Conservation (phyloP, 345 rosid genomes). For the Sisymbrium altissimum region DNA sequence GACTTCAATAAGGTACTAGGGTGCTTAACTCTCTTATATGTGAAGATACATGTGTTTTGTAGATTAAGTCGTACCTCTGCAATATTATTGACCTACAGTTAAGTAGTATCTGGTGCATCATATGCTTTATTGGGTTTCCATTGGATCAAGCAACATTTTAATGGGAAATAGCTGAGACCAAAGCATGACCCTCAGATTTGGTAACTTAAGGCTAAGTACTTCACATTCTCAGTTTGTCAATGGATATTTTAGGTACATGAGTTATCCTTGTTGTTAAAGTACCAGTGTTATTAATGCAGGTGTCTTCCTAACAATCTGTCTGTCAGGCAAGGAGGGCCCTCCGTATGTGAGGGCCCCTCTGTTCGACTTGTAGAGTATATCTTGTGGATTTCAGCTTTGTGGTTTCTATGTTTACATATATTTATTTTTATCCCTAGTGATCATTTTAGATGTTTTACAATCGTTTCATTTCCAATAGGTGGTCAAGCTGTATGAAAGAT, state of each 20-base stretch:
- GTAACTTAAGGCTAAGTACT: slow-evolving; percentile 97
- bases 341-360: slow-evolving; percentile 86
- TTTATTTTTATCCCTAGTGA: slow-evolving; percentile 2
- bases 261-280: slow-evolving; percentile 64
- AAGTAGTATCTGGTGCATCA: slow-evolving; percentile 91
- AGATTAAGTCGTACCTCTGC: slow-evolving; percentile 60
- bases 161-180: slow-evolving; percentile 95
- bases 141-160: slow-evolving; percentile 97
- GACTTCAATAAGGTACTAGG: slow-evolving; percentile 87
- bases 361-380: slow-evolving; percentile 74
- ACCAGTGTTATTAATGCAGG: slow-evolving; percentile 97
- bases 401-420: slow-evolving; percentile 43
- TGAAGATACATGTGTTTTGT: slow-evolving; percentile 39
- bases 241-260: slow-evolving; percentile 72
- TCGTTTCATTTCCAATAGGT: slow-evolving; percentile 49
- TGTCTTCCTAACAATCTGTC: slow-evolving; percentile 96
- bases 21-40: slow-evolving; percentile 38
- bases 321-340: slow-evolving; percentile 98
- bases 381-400: slow-evolving; percentile 75
- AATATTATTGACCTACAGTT: slow-evolving; percentile 78
- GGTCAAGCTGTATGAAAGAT: slow-evolving; percentile 91
- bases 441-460: slow-evolving; percentile 6
- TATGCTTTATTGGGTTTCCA: slow-evolving; percentile 95
- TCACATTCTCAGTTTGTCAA: slow-evolving; percentile 71
- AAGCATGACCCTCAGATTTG: slow-evolving; percentile 85